Base-by-base conservation (phyloP, 352 stramenopile species). In the Blastocystis hominis region DNA sequence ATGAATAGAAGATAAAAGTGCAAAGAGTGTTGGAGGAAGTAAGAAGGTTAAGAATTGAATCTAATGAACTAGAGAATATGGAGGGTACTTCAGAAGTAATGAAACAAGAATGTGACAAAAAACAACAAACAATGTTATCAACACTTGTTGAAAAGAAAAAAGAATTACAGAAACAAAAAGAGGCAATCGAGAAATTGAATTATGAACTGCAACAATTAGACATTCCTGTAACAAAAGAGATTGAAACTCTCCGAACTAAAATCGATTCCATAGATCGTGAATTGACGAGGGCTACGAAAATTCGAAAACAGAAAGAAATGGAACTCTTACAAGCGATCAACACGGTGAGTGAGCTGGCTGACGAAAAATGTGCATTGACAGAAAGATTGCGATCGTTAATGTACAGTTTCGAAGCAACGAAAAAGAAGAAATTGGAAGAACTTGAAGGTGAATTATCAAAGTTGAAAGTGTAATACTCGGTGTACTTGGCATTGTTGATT, bases 351-450 rank as follows among this genome's bases (percentile, higher is more conserved):
- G 20, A 69, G 7, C 46, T 87, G 17, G 77, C 42, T 1, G 77
- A 87, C 64, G 66, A 78, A 50, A 87, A 87, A 50, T 64, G 62
- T 44, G 17, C 62, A 10, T 72, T 87, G n/a, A 75, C 77, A 46
- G 77, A 87, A n/a, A 69, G 53, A 40, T 34, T 87, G 17, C 7
- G 55, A 38, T 15, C 46, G 7, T 59, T 87, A 15, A 87, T 87
- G 77, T 78, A 76, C 50, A 30, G 75, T 40, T 78, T 77, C 15
- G 77, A 87, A 44, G 20, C 77, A 24, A 50, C 24, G 9, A 87
- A 87, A 38, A 55, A 87, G 44, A 75, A 77, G 66, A 87, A 87
- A 42, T n/a, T 87, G 44, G 70, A 72, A 24, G 56, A 87, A 59
- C 36, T 87, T 36, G 77, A 87, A 44, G 77, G 55, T 34, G 53